Conservation (phyloP, 352 stramenopile species). For the Globisporangium uncinulatum region DNA sequence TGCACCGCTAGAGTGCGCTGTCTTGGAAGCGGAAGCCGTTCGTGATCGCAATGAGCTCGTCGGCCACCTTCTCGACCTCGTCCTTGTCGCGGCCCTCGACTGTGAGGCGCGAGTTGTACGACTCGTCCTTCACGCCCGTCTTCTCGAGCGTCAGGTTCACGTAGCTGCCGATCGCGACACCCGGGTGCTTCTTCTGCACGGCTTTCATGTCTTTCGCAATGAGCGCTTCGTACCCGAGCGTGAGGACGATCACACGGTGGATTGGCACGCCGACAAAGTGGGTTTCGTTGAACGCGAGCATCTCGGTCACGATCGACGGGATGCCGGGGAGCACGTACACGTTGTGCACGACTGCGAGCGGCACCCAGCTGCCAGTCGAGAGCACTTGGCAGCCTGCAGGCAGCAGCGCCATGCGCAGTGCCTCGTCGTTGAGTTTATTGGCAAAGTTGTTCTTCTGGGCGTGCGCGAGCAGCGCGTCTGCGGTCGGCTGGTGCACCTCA, state of each 20-base stretch:
- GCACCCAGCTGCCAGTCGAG: conserved; percentile 57
- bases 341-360: conserved; percentile 72
- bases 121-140: conserved; percentile 39
- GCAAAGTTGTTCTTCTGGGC: conserved; percentile 27
- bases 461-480: conserved; percentile 44
- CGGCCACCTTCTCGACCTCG: conserved; percentile 48
- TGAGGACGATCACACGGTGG: conserved; percentile 69
- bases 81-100: conserved; percentile 49
- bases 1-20: neutral
- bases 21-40: conserved; percentile 20
- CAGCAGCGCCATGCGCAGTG: conserved; percentile 69
- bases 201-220: conserved; percentile 56
- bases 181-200: conserved; percentile 58
- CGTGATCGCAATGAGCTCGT: conserved; percentile 26
- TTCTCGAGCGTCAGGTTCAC: conserved; percentile 71
- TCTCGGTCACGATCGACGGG: conserved; percentile 72
- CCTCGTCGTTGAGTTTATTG: conserved; percentile 57
- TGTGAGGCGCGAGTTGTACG: conserved; percentile 66
- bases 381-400: conserved; percentile 53
- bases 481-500: conserved; percentile 59
- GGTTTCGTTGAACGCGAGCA: conserved; percentile 75
- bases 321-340: conserved; percentile 84
- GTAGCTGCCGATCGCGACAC: conserved; percentile 80
- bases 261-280: conserved; percentile 78
- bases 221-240: conserved; percentile 57